Base-by-base conservation (phyloP, 2,329 filamentous ascomycete species). In the Apiospora hydei region DNA sequence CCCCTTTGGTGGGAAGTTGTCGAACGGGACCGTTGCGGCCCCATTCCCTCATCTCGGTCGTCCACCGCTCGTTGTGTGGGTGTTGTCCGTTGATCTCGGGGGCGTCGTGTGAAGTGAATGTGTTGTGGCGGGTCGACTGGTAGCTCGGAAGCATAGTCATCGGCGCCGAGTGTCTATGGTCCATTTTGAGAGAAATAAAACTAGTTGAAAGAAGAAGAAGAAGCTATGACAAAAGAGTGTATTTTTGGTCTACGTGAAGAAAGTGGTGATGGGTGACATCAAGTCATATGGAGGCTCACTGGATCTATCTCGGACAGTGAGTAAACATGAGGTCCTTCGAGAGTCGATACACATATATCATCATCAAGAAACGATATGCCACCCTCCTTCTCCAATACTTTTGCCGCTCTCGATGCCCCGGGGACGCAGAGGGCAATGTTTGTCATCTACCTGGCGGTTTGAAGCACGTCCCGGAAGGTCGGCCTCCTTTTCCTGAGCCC, bases 161-260 rank as follows among this genome's bases (percentile, higher is more conserved):
- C 53, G 53, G 53, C 53, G 53, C 53, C 2, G 53, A 61, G 53
- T 61, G 53, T 61, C 53, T 30, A 13, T 61, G 53, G 18, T 61
- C 53, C 53, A 61, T 61, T n/a, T n/a, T n/a, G n/a, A n/a, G n/a
- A n/a, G n/a, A n/a, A n/a, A n/a, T n/a, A n/a, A n/a, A n/a, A n/a
- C n/a, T n/a, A n/a, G n/a, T n/a, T n/a, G n/a, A n/a, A n/a, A n/a
- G n/a, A n/a, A n/a, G n/a, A n/a, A n/a, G n/a, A n/a, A 16, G 49
- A 30, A 53, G 49, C 1, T 53, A 13, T 34, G 34, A 18, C 18
- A 38, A 38, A 61, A 4, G 7, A 21, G 18, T 21, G 16, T 11
- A 21, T 21, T 3, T 49, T 49, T 49, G 5, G 16, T 34, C 26
- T 21, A n/a, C 30, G 21, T 21, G 4, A 34, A 61, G 53, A 38